Evolutionary conservation across 2,329 filamentous ascomycete genomes (phyloP), one percentile per base, ranked within the genome.

Genomic region (Xylariaceae sp.): DNA sequence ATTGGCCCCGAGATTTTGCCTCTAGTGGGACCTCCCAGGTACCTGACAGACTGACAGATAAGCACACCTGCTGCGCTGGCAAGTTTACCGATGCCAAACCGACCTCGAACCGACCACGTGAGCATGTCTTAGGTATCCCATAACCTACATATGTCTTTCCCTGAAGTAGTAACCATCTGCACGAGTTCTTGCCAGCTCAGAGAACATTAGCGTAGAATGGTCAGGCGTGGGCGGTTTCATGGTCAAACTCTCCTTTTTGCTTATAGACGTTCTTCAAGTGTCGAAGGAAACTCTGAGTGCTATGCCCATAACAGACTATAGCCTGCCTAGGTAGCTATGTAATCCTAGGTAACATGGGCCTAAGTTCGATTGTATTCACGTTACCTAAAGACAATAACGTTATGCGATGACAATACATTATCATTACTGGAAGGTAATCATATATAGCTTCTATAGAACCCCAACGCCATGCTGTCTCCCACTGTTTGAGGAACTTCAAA

Each of bases 1-100:
- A 61, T 61, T 61, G 59, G 59, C 18, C 48, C 48, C 53, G 44
- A 40, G 40, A 23, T 56, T 52, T 40, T n/a, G 53, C 50, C 51
- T 51, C 51, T n/a, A 32, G 20, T 52, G 58, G 57, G 46, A 55
- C 9, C 48, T 48, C 21, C 58, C 52, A 49, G 44, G 32, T 12
- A 37, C 32, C 14, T 4, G 6, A 37, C 32, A 14, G 3, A 37
- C 3, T 12, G 32, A 3, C 5, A 10, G 14, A 12, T 16, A 12
- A 7, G 12, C 12, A 37, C 9, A 37, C 9, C 6, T 16, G 32
- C 12, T 37, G 32, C 32, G 32, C 32, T 37, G 32, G 6, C 32
- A 37, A 14, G 32, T 14, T 16, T 37, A 10, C 32, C 32, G 3
- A 37, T 37, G 32, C 32, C 32, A 10, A 37, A 37, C 4, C 9